phyloP scores from a whole-genome alignment of 768 basidiomycete species.

The Lactifluus hygrophoroides region DNA sequence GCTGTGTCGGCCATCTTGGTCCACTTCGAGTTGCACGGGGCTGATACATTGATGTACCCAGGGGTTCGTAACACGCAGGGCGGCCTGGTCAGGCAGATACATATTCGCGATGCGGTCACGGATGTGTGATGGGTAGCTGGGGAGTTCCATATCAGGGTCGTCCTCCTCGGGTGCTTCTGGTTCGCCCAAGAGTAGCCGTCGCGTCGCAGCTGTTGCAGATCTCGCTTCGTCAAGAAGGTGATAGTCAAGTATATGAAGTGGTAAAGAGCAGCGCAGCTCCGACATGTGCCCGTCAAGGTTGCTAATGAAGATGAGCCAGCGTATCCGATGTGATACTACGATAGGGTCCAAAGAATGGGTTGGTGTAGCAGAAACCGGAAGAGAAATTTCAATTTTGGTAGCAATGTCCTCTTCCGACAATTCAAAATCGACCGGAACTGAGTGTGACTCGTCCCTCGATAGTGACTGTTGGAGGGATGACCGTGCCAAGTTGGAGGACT shows the following conservation, averaged over 20 bases:
- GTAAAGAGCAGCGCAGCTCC: slow-evolving; percentile 90
- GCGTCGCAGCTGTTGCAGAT: slow-evolving; percentile 60
- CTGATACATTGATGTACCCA: slow-evolving; percentile 42
- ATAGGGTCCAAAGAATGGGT: slow-evolving; percentile 73
- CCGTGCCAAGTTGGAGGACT: slow-evolving; percentile 1
- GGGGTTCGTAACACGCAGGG: slow-evolving; percentile 55
- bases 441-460: not conserved
- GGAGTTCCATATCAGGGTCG: slow-evolving; percentile 66
- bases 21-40: slow-evolving; percentile 26
- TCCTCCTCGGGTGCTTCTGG: slow-evolving; percentile 33
- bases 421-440: slow-evolving; percentile 21
- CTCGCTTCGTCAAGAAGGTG: slow-evolving; percentile 69
- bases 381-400: slow-evolving; percentile 48
- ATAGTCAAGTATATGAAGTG: slow-evolving; percentile 73
- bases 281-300: slow-evolving; percentile 91
- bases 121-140: slow-evolving; percentile 84
- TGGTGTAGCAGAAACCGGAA: slow-evolving; percentile 58
- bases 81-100: slow-evolving; percentile 56
- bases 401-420: slow-evolving; percentile 41
- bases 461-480: not conserved
- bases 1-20: slow-evolving; percentile 15
- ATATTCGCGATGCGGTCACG: slow-evolving; percentile 82
- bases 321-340: slow-evolving; percentile 64
- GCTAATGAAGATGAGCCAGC: slow-evolving; percentile 69
- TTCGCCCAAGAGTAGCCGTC: slow-evolving; percentile 54